A percentile compares a stretch with the other conserved stretches of the same genome.
Conservation (phyloP, 352 stramenopile genomes). For the Globisporangium mamillatum region DNA sequence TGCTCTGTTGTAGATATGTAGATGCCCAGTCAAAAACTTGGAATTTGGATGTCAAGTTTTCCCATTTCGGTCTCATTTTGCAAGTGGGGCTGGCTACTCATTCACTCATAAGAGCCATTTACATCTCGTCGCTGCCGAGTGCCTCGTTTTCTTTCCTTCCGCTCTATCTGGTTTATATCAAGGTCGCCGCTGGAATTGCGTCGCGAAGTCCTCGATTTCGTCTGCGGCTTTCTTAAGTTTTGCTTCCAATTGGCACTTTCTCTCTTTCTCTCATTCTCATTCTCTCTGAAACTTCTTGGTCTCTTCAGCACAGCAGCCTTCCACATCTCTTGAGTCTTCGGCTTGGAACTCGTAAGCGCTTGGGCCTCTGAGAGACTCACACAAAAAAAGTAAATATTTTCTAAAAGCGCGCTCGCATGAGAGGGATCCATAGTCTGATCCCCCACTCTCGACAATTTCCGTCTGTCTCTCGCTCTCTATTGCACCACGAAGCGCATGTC, state of each 20-base stretch:
- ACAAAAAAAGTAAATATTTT: conserved; percentile 5
- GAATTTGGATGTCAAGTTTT: neutral
- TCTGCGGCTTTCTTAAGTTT: neutral
- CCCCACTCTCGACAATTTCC: neutral
- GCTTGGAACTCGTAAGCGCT: neutral
- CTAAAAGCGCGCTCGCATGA: neutral
- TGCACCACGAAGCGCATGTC: conserved; percentile 81
- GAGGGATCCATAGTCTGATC: neutral
- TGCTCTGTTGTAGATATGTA: neutral
- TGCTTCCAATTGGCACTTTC: neutral
- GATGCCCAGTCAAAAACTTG: neutral
- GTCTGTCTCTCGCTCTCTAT: conserved; percentile 23
- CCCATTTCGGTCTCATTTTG: neutral
- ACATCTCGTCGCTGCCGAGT: neutral
- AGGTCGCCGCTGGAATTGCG: neutral
- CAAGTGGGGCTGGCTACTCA: neutral
- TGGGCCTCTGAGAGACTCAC: neutral
- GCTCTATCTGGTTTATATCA: conserved; percentile 1
- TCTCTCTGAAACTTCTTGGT: neutral
- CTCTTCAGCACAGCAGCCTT: neutral
- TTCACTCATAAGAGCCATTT: neutral
- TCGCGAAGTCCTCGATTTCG: neutral
- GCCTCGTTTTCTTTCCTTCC: neutral
- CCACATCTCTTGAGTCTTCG: neutral
- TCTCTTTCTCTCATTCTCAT: neutral